A percentile compares a stretch with the other conserved stretches of the same genome.
Conservation (phyloP, 1,284 basidiomycete genomes). For the Somion occarium region DNA sequence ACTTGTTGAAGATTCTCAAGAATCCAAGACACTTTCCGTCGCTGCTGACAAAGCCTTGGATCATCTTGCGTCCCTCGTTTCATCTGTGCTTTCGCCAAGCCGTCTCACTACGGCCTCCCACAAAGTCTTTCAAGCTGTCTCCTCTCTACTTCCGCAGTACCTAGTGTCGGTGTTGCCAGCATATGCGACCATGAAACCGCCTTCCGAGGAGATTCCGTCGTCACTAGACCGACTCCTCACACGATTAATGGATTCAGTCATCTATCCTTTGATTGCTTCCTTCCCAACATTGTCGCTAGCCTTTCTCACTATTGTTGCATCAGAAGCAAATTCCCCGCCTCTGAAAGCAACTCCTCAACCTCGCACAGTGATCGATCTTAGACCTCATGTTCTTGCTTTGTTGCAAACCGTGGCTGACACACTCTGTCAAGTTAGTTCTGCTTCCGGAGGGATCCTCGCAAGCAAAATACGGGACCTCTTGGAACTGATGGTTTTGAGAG, state of each 20-base stretch:
- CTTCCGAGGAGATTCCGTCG: not conserved
- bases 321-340: not conserved
- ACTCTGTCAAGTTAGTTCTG: not conserved
- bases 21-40: not conserved
- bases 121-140: not conserved
- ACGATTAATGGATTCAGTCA: not conserved
- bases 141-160: not conserved
- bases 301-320: not conserved
- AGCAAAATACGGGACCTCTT: not conserved
- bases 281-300: not conserved
- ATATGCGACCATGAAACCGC: not conserved
- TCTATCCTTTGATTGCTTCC: slow-evolving; percentile 1
- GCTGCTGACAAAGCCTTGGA: not conserved
- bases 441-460: not conserved
- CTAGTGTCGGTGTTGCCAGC: not conserved
- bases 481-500: not conserved
- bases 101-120: not conserved
- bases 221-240: not conserved
- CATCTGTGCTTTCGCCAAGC: not conserved
- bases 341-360: not conserved
- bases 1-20: not conserved
- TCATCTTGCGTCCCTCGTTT: not conserved
- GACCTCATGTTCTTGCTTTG: not conserved
- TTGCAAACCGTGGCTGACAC: not conserved
- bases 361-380: not conserved